Percentiles rank a stretch among this genome's conserved stretches.
Conservation (phyloP, 106 monocot species). For the Amphibolis antarctica region DNA sequence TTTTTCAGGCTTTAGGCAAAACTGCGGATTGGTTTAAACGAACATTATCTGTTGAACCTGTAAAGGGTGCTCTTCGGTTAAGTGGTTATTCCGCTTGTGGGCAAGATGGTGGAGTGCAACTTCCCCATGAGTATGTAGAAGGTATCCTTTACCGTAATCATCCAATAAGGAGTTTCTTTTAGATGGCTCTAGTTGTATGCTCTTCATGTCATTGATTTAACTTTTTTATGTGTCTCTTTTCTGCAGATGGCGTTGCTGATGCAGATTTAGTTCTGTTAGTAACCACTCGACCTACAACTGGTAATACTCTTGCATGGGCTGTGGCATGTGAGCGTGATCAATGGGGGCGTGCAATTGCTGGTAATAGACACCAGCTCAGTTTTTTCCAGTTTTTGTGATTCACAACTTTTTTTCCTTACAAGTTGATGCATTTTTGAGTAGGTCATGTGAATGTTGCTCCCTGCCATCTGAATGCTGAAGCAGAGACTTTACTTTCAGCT, state of each 20-base stretch:
- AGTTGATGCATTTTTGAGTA: conserved; percentile 11
- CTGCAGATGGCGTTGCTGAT: conserved; percentile 82
- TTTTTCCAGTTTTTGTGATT: background rate
- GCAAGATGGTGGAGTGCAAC: conserved; percentile 97
- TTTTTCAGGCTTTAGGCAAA: conserved; percentile 64
- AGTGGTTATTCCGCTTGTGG: conserved; percentile 99
- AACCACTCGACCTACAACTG: conserved; percentile 94
- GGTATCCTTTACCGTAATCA: conserved; percentile 20
- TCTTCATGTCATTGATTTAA: background rate
- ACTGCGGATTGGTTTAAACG: conserved; percentile 89
- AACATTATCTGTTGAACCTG: conserved; percentile 84
- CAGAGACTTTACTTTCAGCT: conserved; percentile 87
- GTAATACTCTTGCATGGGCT: conserved; percentile 99
- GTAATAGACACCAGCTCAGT: conserved; percentile 17
- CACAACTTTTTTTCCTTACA: background rate
- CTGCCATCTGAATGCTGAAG: conserved; percentile 94
- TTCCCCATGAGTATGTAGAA: conserved; percentile 93
- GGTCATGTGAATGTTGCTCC: conserved; percentile 99
- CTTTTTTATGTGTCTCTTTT: conserved; percentile 1
- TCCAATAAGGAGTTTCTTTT: background rate
- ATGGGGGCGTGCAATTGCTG: conserved; percentile 99
- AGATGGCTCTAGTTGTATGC: background rate
- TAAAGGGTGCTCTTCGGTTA: conserved; percentile 81
- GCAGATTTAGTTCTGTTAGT: conserved; percentile 94
- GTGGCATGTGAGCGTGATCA: conserved; percentile 99